A percentile compares a stretch with the other conserved stretches of the same genome.
Evolutionary conservation across 1,284 basidiomycete species (phyloP).

Genomic region (Austroboletus olivaceoglutinosus): DNA sequence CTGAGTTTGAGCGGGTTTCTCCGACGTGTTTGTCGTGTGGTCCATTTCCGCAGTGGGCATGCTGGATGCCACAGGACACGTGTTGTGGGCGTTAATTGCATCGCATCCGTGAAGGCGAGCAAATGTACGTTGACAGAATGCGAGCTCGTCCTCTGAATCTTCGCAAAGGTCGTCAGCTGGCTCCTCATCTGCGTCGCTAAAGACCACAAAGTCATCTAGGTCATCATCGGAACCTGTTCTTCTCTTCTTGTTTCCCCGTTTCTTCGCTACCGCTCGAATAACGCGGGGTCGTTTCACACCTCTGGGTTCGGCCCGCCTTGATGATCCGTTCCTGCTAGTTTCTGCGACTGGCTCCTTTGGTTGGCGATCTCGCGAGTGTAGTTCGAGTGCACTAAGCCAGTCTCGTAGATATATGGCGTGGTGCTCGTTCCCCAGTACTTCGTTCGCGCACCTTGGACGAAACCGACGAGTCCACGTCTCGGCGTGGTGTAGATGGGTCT

Average conservation of each 20-base stretch:
- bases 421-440: slow-evolving; percentile 81
- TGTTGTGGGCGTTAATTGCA: slow-evolving; percentile 1
- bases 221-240: slow-evolving; percentile 54
- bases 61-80: slow-evolving; percentile 22
- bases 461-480: slow-evolving; percentile 78
- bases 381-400: slow-evolving; percentile 73
- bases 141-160: slow-evolving; percentile 34
- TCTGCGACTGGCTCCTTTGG: slow-evolving; percentile 8
- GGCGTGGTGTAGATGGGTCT: slow-evolving; percentile 5
- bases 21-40: slow-evolving; percentile 5
- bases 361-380: slow-evolving; percentile 58
- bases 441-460: slow-evolving; percentile 66
- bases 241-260: slow-evolving; percentile 46
- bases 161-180: slow-evolving; percentile 35
- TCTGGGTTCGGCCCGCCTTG: slow-evolving; percentile 32
- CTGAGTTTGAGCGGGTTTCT: slow-evolving; percentile 12
- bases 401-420: slow-evolving; percentile 75
- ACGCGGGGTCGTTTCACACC: slow-evolving; percentile 51
- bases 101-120: slow-evolving; percentile 14
- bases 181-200: slow-evolving; percentile 44
- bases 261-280: slow-evolving; percentile 48
- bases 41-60: slow-evolving; percentile 11
- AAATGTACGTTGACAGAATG: slow-evolving; percentile 25
- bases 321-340: slow-evolving; percentile 21
- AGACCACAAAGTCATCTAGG: slow-evolving; percentile 49